These are phyloP conservation scores for Paragyromitra xinjiangensis DNA, from an alignment of 495 filamentous ascomycete genomes.

Conservation along the genomic window DNA sequence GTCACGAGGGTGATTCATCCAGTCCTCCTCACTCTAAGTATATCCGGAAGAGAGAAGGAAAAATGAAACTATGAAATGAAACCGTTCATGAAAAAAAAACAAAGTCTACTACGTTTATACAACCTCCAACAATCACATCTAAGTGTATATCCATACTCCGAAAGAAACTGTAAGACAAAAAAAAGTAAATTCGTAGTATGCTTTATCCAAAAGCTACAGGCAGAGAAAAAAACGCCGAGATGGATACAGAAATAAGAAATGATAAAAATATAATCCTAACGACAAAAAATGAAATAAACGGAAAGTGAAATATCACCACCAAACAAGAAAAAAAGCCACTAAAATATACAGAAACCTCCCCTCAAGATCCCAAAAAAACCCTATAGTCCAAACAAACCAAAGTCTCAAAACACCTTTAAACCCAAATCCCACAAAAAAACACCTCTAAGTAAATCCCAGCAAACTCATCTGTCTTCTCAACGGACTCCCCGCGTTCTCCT, in stretches of 20 bases:
- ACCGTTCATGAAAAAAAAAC: too few relatives aligned
- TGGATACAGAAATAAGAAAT: background rate
- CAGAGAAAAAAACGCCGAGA: background rate
- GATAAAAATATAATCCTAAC: background rate
- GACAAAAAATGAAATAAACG: background rate
- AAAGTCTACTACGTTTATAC: background rate
- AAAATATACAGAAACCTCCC: background rate
- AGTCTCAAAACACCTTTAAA: slow-evolving; percentile 25
- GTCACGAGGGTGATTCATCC: background rate
- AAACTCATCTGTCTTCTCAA: slow-evolving; percentile 56
- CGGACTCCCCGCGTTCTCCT: slow-evolving; percentile 48
- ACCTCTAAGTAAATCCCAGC: slow-evolving; percentile 49
- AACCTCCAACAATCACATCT: background rate
- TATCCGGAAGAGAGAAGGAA: background rate
- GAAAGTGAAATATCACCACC: background rate
- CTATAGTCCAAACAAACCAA: background rate
- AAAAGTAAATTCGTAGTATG: background rate
- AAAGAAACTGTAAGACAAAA: background rate
- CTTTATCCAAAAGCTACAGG: background rate
- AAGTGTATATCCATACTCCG: background rate
- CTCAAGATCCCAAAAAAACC: background rate
- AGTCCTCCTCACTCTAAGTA: background rate
- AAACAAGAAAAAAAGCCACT: background rate
- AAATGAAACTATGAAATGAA: background rate
- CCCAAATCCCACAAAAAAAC: background rate